phyloP scores from a whole-genome alignment of 78 protist species.

The Guillardia theta region DNA sequence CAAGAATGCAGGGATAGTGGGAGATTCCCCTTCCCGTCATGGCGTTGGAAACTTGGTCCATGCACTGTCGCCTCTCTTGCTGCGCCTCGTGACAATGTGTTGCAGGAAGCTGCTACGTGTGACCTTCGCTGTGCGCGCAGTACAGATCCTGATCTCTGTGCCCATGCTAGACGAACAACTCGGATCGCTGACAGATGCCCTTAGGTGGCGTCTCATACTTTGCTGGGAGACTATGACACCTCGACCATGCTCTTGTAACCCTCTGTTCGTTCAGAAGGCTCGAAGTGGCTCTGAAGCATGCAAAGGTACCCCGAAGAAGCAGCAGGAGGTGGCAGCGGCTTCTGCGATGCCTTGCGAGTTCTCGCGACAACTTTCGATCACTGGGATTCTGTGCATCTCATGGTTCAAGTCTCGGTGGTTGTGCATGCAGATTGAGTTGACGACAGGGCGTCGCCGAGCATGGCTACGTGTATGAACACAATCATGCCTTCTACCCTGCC shows the following conservation, averaged over 20 bases:
- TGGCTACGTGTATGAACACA: background rate
- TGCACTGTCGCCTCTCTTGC: too few relatives aligned
- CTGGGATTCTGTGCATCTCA: background rate
- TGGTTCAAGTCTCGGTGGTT: background rate
- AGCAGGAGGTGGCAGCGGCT: background rate
- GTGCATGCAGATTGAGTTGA: background rate
- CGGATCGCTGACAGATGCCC: too few relatives aligned
- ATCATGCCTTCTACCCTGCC: background rate
- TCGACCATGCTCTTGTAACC: background rate
- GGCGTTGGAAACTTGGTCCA: too few relatives aligned
- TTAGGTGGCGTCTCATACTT: too few relatives aligned
- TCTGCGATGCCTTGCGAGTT: background rate
- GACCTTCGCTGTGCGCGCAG: too few relatives aligned
- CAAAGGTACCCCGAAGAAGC: background rate
- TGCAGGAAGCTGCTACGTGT: too few relatives aligned
- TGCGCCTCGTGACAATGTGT: too few relatives aligned
- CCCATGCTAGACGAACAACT: too few relatives aligned
- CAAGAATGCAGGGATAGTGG: too few relatives aligned
- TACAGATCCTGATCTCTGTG: too few relatives aligned
- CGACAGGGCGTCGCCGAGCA: background rate
- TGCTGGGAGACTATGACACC: background rate
- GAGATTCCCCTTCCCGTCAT: too few relatives aligned
- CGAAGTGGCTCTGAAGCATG: background rate
- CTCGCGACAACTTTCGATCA: background rate
- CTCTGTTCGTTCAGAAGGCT: background rate